Conservation (phyloP, 2,329 filamentous ascomycete species). For the Ophiostoma piceae region DNA sequence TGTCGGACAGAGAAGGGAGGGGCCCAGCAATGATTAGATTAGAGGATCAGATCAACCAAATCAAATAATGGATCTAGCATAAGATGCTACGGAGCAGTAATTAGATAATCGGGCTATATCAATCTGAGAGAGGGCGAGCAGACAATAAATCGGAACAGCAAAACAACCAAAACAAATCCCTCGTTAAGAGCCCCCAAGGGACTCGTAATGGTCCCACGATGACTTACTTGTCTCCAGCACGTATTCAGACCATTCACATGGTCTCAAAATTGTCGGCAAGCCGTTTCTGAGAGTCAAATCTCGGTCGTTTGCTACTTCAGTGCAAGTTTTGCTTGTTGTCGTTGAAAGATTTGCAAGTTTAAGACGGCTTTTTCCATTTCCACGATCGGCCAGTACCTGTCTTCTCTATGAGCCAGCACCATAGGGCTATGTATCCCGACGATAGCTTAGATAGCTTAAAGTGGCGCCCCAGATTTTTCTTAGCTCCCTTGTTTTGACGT, state of each 20-base stretch:
- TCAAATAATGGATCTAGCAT: background rate
- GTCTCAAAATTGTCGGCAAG: background rate
- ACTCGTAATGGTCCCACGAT: background rate
- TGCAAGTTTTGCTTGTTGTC: background rate
- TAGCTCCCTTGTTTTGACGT: background rate
- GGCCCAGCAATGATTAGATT: background rate
- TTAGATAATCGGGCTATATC: background rate
- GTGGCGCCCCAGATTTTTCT: constrained; percentile 2
- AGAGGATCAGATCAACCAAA: background rate
- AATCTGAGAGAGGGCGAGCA: background rate
- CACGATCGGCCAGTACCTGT: background rate
- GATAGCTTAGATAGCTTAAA: constrained; percentile 15
- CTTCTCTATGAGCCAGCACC: background rate
- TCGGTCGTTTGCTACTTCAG: background rate
- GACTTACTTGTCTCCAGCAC: background rate
- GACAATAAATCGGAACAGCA: background rate
- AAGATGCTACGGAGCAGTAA: background rate
- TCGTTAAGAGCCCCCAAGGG: background rate
- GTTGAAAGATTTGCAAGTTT: background rate
- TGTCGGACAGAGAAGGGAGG: background rate
- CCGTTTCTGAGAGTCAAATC: background rate
- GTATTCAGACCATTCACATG: background rate
- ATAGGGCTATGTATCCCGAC: background rate
- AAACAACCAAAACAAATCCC: background rate
- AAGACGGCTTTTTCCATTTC: background rate